Percentiles rank a stretch among this genome's conserved stretches.
Conservation (phyloP, 2,329 filamentous ascomycete genomes). For the Lachnellula arida region DNA sequence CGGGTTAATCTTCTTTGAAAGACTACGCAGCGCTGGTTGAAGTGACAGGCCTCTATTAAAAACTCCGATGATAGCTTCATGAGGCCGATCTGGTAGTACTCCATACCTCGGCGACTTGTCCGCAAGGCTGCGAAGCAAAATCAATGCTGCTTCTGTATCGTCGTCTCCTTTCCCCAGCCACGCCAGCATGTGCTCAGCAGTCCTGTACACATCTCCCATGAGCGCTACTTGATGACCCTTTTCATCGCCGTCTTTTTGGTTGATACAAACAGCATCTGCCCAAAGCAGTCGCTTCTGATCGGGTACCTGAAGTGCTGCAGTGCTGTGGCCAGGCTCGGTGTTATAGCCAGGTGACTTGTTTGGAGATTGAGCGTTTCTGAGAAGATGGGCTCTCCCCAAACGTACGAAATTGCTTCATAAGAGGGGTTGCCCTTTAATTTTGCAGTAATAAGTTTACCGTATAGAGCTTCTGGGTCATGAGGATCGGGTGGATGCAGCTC, state of each 20-base stretch:
- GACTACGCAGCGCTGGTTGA: background rate
- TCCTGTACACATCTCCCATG: constrained; percentile 11
- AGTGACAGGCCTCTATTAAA: background rate
- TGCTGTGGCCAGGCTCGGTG: background rate
- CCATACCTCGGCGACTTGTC: background rate
- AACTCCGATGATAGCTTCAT: background rate
- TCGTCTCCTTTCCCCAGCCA: constrained; percentile 6
- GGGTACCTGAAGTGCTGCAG: background rate
- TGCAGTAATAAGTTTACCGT: background rate
- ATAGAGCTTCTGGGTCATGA: background rate
- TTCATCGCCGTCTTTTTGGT: constrained; percentile 8
- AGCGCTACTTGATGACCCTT: constrained; percentile 8
- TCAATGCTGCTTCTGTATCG: background rate
- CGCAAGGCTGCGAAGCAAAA: background rate
- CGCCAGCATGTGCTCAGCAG: constrained; percentile 3
- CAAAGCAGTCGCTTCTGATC: background rate
- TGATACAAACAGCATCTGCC: constrained; percentile 10
- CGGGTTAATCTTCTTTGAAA: background rate
- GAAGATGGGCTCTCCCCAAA: constrained; percentile 28
- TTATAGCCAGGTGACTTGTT: background rate
- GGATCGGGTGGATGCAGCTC: background rate
- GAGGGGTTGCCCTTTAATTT: background rate
- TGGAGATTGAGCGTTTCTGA: background rate
- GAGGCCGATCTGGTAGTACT: background rate
- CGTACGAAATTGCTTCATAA: constrained; percentile 33